These are phyloP conservation scores for Penicillium waksmanii DNA, from an alignment of 495 filamentous ascomycete species.

Conservation along the genomic window DNA sequence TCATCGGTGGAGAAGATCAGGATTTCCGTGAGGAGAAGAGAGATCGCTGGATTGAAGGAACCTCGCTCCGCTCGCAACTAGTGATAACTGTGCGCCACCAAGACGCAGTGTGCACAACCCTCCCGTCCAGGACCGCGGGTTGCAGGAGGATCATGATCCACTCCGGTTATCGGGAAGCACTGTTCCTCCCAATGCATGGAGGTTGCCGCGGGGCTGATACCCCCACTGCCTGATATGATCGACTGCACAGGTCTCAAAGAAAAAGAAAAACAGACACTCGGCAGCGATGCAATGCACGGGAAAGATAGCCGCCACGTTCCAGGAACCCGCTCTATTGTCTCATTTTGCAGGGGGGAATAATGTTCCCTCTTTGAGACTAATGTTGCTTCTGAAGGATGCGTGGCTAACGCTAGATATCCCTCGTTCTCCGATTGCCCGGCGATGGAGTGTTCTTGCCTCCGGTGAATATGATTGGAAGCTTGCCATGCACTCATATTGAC, in stretches of 20 bases:
- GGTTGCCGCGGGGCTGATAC: neutral
- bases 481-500: neutral
- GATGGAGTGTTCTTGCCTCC: neutral
- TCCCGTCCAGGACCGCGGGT: slow-evolving; percentile 15
- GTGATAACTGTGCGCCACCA: slow-evolving; percentile 20
- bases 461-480: neutral
- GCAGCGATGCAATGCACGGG: slow-evolving; percentile 2
- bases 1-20: slow-evolving; percentile 2
- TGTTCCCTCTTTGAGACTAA: neutral
- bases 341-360: neutral
- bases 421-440: neutral
- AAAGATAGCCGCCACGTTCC: slow-evolving; percentile 3
- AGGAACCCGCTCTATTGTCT: slow-evolving; percentile 1
- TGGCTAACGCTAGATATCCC: neutral
- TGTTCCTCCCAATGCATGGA: neutral
- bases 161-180: slow-evolving; percentile 12
- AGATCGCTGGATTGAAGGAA: slow-evolving; percentile 2
- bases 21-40: neutral
- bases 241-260: slow-evolving; percentile 3
- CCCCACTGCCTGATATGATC: slow-evolving; percentile 9
- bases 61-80: slow-evolving; percentile 12
- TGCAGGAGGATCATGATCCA: slow-evolving; percentile 14
- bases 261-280: slow-evolving; percentile 1
- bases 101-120: slow-evolving; percentile 12
- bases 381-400: neutral